Base-by-base conservation (phyloP, 2,329 filamentous ascomycete species). In the Aphanoascus verrucosus region DNA sequence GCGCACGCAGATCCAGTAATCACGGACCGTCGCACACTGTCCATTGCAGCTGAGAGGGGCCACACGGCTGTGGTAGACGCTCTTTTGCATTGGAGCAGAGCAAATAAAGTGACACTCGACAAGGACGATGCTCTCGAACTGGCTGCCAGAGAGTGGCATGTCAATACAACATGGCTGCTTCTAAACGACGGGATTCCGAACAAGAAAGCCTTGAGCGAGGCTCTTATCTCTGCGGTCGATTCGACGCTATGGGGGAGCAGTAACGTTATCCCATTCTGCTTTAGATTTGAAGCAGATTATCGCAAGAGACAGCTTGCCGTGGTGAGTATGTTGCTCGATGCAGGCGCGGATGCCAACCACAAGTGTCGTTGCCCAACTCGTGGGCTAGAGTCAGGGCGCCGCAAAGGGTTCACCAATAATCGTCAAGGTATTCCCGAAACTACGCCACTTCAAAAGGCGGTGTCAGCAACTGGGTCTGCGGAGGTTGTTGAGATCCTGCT, bases 131-230 rank as follows among this genome's bases (percentile, higher is more conserved):
- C 49, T 11, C 42, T 52, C n/a, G 31, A 37, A 3, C 37, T 11
- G n/a, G 49, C 49, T 31, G 42, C 42, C 28, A 45, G 40, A 23
- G 49, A 45, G 45, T 52, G 49, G 49, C 40, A 32, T 9, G 41
- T 9, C 34, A 12, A 35, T 5, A 15, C 42, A 15, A 43, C 34
- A 45, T 45, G 19, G 49, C 17, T 11, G 15, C 32, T 52, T 28
- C 17, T 52, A 32, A 15, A 45, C 2, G 40, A 52, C 15, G 49
- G 49, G 11, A 38, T 52, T 8, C n/a, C 37, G 20, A 15, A 52
- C 20, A 43, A 23, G 9, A 20, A 52, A 5, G 42, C 17, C 1
- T 17, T 52, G 19, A 41, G 20, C 17, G 14, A 40, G 8, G 49
- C 49, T 38, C 17, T 52, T 4, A 15, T 52, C 41, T 35, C 31